Evolutionary conservation across 352 stramenopile genomes (phyloP).

Genomic region (Blastocystis sp.): DNA sequence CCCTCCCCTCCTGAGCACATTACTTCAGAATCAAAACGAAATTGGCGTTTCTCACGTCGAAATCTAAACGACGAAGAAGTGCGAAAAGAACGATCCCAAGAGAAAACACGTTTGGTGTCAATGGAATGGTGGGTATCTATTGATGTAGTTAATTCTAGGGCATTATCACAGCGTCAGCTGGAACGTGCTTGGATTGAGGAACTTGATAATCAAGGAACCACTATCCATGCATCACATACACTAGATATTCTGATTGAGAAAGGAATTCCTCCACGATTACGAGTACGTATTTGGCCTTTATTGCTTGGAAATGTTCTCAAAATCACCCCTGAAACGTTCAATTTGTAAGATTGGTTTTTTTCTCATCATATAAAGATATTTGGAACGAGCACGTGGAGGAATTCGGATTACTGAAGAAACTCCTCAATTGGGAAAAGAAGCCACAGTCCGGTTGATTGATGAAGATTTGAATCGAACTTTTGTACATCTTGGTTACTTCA

Average conservation of each 20-base stretch:
- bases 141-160: neutral
- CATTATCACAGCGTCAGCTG: neutral
- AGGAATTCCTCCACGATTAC: constrained; percentile 33
- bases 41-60: neutral
- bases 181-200: neutral
- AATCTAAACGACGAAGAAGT: neutral
- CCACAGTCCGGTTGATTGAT: constrained; percentile 24
- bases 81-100: too few relatives aligned
- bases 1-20: neutral
- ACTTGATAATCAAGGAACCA: neutral
- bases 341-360: neutral
- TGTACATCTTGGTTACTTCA: constrained; percentile 1
- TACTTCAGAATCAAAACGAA: neutral
- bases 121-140: neutral
- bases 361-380: neutral
- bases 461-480: constrained; percentile 60
- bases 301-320: constrained; percentile 54
- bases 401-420: neutral
- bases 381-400: neutral
- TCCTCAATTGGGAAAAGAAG: constrained; percentile 1
- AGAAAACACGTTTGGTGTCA: neutral
- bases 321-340: constrained; percentile 47
- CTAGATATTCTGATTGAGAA: constrained; percentile 29
- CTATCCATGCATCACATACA: neutral
- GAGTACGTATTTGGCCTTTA: constrained; percentile 18